Evolutionary conservation across 2,329 filamentous ascomycete genomes (phyloP).

Genomic region (Sarocladium brachiariae): DNA sequence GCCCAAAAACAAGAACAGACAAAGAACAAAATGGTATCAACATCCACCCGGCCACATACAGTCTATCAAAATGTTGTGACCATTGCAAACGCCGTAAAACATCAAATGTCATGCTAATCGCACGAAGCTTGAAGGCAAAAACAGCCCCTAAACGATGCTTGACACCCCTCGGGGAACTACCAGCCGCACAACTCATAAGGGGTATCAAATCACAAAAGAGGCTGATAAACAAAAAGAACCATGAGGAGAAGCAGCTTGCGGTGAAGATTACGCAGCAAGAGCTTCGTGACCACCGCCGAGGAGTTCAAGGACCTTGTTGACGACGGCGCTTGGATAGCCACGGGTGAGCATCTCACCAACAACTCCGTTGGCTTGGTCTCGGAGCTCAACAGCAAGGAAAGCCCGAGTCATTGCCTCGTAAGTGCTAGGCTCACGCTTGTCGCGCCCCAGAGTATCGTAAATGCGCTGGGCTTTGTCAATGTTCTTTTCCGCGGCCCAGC

Average conservation of each 20-base stretch:
- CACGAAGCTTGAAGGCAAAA: background rate
- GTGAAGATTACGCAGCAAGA: slow-evolving; percentile 17
- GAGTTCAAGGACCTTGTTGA: slow-evolving; percentile 88
- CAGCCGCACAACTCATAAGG: slow-evolving; percentile 16
- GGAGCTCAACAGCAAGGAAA: slow-evolving; percentile 77
- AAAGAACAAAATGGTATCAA: background rate
- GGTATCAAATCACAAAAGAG: slow-evolving; percentile 24
- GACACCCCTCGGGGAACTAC: slow-evolving; percentile 5
- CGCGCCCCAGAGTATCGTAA: slow-evolving; percentile 69
- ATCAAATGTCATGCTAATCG: background rate
- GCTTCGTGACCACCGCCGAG: slow-evolving; percentile 54
- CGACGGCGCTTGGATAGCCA: slow-evolving; percentile 86
- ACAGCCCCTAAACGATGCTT: slow-evolving; percentile 8
- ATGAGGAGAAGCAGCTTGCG: slow-evolving; percentile 8
- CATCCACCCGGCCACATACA: background rate
- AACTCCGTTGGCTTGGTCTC: slow-evolving; percentile 66
- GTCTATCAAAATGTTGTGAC: background rate
- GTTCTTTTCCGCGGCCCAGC: slow-evolving; percentile 82
- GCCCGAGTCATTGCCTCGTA: slow-evolving; percentile 98
- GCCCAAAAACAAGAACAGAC: background rate
- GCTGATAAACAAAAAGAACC: slow-evolving; percentile 15
- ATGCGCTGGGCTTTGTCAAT: slow-evolving; percentile 71
- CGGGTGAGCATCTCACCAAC: slow-evolving; percentile 86
- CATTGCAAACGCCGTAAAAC: background rate
- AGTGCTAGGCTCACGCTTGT: slow-evolving; percentile 88